Percentiles rank a stretch among this genome's conserved stretches.
Conservation (phyloP, 2,329 filamentous ascomycete species). For the Ophioceras dolichostomum region DNA sequence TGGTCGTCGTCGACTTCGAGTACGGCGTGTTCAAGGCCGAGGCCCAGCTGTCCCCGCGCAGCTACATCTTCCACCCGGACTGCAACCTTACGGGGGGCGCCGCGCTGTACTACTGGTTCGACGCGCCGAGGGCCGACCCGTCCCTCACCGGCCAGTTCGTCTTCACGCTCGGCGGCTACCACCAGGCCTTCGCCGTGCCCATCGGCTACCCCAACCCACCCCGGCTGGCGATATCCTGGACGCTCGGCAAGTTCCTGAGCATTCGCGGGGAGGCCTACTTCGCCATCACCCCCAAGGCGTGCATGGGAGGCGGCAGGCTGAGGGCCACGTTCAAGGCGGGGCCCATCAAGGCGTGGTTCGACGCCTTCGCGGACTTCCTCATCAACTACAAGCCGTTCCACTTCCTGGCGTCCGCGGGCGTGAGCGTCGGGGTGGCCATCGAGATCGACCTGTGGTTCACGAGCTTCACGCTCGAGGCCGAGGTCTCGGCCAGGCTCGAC, state of each 20-base stretch:
- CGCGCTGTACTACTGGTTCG: constrained; percentile 27
- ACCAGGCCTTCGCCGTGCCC: constrained; percentile 21
- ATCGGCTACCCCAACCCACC: constrained; percentile 22
- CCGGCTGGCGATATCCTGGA: constrained; percentile 25
- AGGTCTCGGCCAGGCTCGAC: constrained; percentile 15
- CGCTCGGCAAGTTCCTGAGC: constrained; percentile 14
- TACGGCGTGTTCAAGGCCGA: constrained; percentile 22
- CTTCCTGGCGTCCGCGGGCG: constrained; percentile 16
- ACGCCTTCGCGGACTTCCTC: constrained; percentile 23
- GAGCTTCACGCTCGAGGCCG: constrained; percentile 12
- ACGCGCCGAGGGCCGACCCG: constrained; percentile 4
- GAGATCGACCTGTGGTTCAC: constrained; percentile 16
- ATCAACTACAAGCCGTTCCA: constrained; percentile 25
- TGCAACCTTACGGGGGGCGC: constrained; percentile 30
- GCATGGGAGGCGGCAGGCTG: constrained; percentile 27
- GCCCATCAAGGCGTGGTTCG: constrained; percentile 20
- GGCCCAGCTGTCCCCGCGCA: constrained; percentile 24
- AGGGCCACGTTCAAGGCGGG: constrained; percentile 9
- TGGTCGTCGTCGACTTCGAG: constrained; percentile 19
- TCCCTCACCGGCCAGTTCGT: constrained; percentile 25
- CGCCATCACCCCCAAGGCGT: constrained; percentile 28
- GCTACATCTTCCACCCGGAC: constrained; percentile 22
- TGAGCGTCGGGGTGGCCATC: constrained; percentile 15
- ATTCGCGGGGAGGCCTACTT: constrained; percentile 30
- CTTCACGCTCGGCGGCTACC: constrained; percentile 32